phyloP scores from a whole-genome alignment of 495 filamentous ascomycete genomes.

The Hypomontagnella monticulosa region DNA sequence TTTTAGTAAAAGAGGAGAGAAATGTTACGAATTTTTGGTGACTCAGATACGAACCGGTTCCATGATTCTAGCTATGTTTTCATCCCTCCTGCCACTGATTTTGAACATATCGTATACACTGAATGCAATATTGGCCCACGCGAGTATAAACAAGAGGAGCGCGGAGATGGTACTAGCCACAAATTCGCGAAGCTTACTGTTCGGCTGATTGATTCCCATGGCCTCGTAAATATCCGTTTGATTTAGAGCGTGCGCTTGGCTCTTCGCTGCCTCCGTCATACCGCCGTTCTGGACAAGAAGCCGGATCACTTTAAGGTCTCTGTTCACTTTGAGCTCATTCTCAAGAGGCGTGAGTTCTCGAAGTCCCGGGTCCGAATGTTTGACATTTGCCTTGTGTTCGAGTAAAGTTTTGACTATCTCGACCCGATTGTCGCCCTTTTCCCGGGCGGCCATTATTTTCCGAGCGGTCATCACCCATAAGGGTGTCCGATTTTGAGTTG shows the following conservation, averaged over 20 bases:
- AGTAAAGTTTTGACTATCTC: slow-evolving; percentile 24
- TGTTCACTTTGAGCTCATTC: slow-evolving; percentile 28
- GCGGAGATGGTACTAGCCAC: slow-evolving; percentile 17
- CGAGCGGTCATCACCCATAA: slow-evolving; percentile 24
- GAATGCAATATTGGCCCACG: slow-evolving; percentile 17
- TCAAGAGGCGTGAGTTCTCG: slow-evolving; percentile 27
- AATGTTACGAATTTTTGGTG: not conserved
- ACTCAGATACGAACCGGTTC: not conserved
- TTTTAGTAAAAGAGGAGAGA: not conserved
- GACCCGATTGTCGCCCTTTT: slow-evolving; percentile 8
- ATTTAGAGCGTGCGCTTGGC: not conserved
- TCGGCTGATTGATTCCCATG: slow-evolving; percentile 1
- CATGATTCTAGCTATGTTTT: not conserved
- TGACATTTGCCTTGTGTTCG: slow-evolving; percentile 12
- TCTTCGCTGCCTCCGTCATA: slow-evolving; percentile 6
- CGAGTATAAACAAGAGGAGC: slow-evolving; percentile 25
- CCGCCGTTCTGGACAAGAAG: slow-evolving; percentile 26
- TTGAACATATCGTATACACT: slow-evolving; percentile 24
- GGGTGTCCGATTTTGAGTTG: slow-evolving; percentile 9
- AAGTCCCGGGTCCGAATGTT: slow-evolving; percentile 15
- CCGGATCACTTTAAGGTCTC: slow-evolving; percentile 20
- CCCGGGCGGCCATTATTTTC: slow-evolving; percentile 16
- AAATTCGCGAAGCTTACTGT: not conserved
- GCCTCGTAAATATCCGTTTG: slow-evolving; percentile 17
- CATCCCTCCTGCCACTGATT: slow-evolving; percentile 15